Evolutionary conservation across 176 grass and related monocot species (phyloP).

Genomic region (Avena sativa): DNA sequence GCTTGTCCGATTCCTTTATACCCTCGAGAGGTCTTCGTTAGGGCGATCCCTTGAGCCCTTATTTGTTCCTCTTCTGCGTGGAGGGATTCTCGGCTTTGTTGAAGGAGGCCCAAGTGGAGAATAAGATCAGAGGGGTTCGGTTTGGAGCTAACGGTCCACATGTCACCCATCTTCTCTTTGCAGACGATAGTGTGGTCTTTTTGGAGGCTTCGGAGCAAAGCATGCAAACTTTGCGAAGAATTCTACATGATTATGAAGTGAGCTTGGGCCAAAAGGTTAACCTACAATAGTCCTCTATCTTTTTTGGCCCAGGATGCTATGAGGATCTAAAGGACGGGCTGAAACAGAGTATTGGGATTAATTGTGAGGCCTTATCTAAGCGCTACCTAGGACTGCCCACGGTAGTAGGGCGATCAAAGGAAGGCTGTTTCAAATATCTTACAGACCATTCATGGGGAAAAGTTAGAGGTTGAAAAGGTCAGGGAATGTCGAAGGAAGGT

Average conservation of each 20-base stretch:
- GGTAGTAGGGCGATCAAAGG: too few species aligned
- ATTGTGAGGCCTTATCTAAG: too few species aligned
- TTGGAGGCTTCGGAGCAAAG: neutral
- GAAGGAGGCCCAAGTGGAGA: neutral
- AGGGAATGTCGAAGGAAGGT: neutral
- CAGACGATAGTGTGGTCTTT: neutral
- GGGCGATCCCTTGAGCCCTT: too few species aligned
- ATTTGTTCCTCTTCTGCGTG: too few species aligned
- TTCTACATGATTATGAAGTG: neutral
- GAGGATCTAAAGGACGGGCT: neutral
- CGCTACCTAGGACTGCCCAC: too few species aligned
- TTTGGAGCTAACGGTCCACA: neutral
- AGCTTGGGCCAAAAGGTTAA: neutral
- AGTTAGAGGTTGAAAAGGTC: neutral
- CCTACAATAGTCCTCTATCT: neutral
- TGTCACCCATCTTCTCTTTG: neutral
- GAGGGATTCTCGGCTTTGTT: too few species aligned
- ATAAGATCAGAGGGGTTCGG: neutral
- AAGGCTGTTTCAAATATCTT: neutral
- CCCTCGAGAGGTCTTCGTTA: too few species aligned
- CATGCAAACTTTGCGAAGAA: neutral
- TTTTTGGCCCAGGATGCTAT: neutral
- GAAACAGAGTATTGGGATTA: neutral
- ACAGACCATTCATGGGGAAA: neutral
- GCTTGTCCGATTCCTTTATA: too few species aligned